A percentile compares a stretch with the other conserved stretches of the same genome.
Evolutionary conservation across 805 yeast species (phyloP).

Genomic region (Cyberlindnera lachancei): DNA sequence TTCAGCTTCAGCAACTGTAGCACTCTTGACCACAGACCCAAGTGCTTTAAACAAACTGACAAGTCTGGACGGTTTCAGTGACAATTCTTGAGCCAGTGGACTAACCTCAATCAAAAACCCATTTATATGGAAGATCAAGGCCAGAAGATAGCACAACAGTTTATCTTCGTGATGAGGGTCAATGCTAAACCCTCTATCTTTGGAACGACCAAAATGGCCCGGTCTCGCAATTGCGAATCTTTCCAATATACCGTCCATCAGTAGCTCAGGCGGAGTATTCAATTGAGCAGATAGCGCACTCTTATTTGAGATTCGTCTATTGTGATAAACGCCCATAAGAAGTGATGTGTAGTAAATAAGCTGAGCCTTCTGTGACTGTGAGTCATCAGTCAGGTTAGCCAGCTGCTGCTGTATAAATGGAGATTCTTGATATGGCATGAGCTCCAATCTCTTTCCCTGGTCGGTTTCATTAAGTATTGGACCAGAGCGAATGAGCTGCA

Average conservation of each 20-base stretch:
- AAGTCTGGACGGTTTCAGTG: slow-evolving; percentile 69
- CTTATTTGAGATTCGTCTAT: slow-evolving; percentile 59
- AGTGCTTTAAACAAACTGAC: slow-evolving; percentile 64
- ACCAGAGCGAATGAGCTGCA: slow-evolving; percentile 55
- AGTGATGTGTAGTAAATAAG: slow-evolving; percentile 75
- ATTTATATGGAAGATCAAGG: slow-evolving; percentile 67
- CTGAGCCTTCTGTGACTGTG: slow-evolving; percentile 53
- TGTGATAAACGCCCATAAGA: slow-evolving; percentile 69
- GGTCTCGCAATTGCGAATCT: slow-evolving; percentile 64
- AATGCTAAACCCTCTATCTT: slow-evolving; percentile 66
- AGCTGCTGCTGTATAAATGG: slow-evolving; percentile 41
- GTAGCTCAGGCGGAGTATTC: slow-evolving; percentile 62
- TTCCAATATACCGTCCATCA: slow-evolving; percentile 64
- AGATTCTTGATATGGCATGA: slow-evolving; percentile 58
- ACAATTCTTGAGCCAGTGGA: slow-evolving; percentile 79
- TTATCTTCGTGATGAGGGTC: slow-evolving; percentile 89
- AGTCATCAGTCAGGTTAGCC: slow-evolving; percentile 31
- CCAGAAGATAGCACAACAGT: slow-evolving; percentile 70
- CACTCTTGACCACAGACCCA: slow-evolving; percentile 73
- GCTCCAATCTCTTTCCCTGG: slow-evolving; percentile 40
- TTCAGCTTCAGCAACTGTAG: slow-evolving; percentile 68
- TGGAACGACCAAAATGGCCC: slow-evolving; percentile 63
- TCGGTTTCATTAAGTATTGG: slow-evolving; percentile 51
- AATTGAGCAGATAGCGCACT: slow-evolving; percentile 51
- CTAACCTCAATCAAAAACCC: slow-evolving; percentile 66